Percentiles rank a stretch among this genome's conserved stretches.
Conservation (phyloP, 371 early-diverging fungal species). For the Syncephalastrum sp. region DNA sequence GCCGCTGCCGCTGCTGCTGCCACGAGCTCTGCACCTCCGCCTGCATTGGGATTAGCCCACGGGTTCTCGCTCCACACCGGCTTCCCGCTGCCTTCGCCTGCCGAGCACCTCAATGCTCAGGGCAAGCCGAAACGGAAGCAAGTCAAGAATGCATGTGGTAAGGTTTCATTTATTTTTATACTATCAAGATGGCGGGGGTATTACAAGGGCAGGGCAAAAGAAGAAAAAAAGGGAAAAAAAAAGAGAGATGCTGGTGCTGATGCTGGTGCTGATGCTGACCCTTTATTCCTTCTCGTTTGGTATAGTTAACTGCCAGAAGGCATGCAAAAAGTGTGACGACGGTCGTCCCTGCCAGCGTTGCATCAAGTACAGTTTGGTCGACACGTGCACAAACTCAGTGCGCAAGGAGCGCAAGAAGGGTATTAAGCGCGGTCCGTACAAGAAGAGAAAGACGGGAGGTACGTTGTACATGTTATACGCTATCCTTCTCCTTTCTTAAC, state of each 20-base stretch:
- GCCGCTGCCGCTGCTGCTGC: no score
- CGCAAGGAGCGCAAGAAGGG: constrained; percentile 88
- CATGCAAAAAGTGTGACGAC: constrained; percentile 93
- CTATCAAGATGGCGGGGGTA: neutral
- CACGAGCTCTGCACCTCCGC: no score
- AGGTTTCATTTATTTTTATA: constrained; percentile 13
- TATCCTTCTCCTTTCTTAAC: no score
- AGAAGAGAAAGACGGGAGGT: constrained; percentile 43
- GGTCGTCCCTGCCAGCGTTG: constrained; percentile 87
- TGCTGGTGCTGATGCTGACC: neutral
- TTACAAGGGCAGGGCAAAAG: neutral
- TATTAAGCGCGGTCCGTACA: constrained; percentile 83
- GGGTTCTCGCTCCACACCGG: no score
- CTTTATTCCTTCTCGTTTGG: constrained; percentile 8
- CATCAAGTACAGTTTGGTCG: constrained; percentile 68
- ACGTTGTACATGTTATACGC: no score
- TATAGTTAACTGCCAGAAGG: constrained; percentile 84
- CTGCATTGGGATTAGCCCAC: no score
- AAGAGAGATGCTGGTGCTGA: neutral
- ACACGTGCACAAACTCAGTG: constrained; percentile 76
- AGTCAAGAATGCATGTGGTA: constrained; percentile 85
- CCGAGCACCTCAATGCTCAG: neutral
- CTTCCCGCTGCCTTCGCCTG: no score
- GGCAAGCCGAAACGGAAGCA: constrained; percentile 58
- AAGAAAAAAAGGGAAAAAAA: constrained; percentile 2